phyloP scores from a whole-genome alignment of 2,329 filamentous ascomycete species.

The Aspergillus neoniger region DNA sequence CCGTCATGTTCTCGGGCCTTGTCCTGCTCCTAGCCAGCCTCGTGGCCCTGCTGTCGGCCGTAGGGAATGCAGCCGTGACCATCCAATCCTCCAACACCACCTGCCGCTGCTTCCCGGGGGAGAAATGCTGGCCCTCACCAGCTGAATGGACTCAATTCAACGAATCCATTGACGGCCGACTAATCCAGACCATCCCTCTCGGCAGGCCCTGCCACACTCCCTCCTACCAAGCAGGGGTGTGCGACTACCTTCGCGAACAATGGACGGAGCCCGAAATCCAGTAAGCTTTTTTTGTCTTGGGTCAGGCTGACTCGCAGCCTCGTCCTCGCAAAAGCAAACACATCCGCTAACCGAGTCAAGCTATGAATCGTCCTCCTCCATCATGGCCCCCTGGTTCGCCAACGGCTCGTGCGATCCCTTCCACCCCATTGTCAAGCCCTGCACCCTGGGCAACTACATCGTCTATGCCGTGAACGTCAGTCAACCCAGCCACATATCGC shows the following conservation, averaged over 20 bases:
- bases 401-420: conserved; percentile 17
- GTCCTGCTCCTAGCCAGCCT: conserved; percentile 5
- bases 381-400: conserved; percentile 17
- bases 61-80: background rate
- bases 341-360: background rate
- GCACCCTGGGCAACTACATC: conserved; percentile 32
- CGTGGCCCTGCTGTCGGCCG: background rate
- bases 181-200: conserved; percentile 57
- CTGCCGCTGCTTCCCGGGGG: conserved; percentile 56
- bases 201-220: conserved; percentile 56
- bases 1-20: background rate
- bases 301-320: conserved; percentile 5
- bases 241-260: conserved; percentile 41
- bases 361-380: conserved; percentile 13
- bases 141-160: conserved; percentile 56
- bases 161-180: conserved; percentile 50
- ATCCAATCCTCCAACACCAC: background rate
- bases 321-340: background rate
- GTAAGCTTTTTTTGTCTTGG: conserved; percentile 27
- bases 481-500: conserved; percentile 26
- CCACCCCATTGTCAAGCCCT: conserved; percentile 27
- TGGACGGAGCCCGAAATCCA: conserved; percentile 53
- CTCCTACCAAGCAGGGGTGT: conserved; percentile 50
- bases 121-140: conserved; percentile 56
- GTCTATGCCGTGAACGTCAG: conserved; percentile 41